A percentile compares a stretch with the other conserved stretches of the same genome.
Evolutionary conservation across 345 rosid genomes (phyloP).

Genomic region (Luvunga scandens): DNA sequence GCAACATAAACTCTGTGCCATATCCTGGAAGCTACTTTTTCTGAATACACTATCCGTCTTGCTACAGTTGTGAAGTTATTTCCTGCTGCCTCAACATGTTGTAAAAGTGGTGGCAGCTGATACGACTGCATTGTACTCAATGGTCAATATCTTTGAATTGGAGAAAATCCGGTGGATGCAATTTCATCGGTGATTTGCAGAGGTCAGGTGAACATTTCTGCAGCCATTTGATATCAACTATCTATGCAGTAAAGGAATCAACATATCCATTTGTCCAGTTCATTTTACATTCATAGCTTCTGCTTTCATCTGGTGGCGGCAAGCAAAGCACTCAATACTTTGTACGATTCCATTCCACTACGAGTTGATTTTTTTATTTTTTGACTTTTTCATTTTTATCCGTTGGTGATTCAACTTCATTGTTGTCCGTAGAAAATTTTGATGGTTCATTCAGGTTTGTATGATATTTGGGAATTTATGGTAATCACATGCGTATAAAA

Average conservation of each 20-base stretch:
- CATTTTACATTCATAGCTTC: conserved; percentile 10
- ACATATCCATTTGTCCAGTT: conserved; percentile 2
- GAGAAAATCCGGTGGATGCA: neutral
- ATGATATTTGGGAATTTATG: neutral
- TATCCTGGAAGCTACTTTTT: neutral
- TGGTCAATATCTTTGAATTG: neutral
- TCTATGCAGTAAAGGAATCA: neutral
- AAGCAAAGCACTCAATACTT: neutral
- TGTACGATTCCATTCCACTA: neutral
- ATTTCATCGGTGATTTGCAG: neutral
- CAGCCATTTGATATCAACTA: neutral
- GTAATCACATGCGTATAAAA: no score
- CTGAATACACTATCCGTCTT: neutral
- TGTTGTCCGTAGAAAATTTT: conserved; percentile 16
- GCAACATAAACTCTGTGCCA: conserved; percentile 23
- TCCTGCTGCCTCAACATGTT: neutral
- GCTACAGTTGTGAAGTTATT: neutral
- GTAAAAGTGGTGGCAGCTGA: neutral
- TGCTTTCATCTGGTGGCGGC: neutral
- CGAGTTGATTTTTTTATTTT: neutral
- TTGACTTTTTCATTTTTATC: neutral
- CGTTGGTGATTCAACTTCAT: neutral
- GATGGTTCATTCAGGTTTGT: conserved; percentile 10
- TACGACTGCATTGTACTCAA: neutral
- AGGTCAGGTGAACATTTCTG: neutral